A percentile compares a stretch with the other conserved stretches of the same genome.
These are phyloP conservation scores for Penicillium flavigenum DNA, from an alignment of 495 filamentous ascomycete species.

Conservation along the genomic window DNA sequence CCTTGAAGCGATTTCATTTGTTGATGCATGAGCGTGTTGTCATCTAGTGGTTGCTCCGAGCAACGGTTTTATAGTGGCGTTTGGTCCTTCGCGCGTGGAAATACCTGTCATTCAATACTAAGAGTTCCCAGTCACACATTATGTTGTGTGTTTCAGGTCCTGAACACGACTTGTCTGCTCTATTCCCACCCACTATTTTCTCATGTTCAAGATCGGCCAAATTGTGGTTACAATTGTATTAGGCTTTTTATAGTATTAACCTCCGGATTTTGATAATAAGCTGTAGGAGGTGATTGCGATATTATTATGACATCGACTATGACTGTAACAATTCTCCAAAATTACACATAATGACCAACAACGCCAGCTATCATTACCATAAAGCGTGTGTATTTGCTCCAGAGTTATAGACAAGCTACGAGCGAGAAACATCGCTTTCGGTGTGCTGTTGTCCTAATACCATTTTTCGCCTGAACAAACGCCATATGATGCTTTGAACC, in stretches of 20 bases:
- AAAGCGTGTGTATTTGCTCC: background rate
- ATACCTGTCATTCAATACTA: background rate
- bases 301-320: background rate
- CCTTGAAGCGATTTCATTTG: slow-evolving; percentile 35
- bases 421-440: background rate
- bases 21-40: slow-evolving; percentile 37
- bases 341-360: background rate
- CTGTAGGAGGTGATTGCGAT: background rate
- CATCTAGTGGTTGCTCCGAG: slow-evolving; percentile 38
- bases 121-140: background rate
- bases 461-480: background rate
- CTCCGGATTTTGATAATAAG: background rate
- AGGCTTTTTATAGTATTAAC: background rate
- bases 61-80: slow-evolving; percentile 30
- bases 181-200: background rate
- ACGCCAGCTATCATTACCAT: background rate
- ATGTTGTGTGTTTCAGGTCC: background rate
- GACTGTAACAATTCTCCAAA: background rate
- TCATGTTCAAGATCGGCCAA: slow-evolving; percentile 4
- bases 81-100: slow-evolving; percentile 15
- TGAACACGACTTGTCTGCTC: background rate
- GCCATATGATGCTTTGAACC: background rate
- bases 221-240: background rate
- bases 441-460: background rate
- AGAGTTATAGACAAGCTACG: background rate